Evolutionary conservation across 768 basidiomycete species (phyloP), one percentile per base, ranked within the genome.

Genomic region (Suillus hirtellus): DNA sequence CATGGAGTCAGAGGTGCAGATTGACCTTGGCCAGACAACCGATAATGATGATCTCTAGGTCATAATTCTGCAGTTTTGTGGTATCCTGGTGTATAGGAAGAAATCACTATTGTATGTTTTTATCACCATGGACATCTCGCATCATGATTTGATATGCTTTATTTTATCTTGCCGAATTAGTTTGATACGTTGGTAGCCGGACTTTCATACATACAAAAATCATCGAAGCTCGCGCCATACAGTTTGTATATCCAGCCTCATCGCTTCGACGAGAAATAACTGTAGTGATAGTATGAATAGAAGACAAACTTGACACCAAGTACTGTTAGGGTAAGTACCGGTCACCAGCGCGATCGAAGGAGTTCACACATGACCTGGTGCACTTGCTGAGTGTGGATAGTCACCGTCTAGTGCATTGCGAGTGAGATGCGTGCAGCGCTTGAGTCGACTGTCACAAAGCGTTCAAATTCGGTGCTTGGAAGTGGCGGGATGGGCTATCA

Each of bases 1-100:
- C 68, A 69, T 66, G 15, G 76, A 71, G 47, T 67, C 49, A 1
- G 64, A 66, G 19, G 43, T 53, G 17, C 46, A 49, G 17, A 42
- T 52, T 27, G 66, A 60, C 17, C 56, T 58, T 6, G 56, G 27
- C 27, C 38, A 42, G 17, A 58, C 56, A 19, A 42, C 40, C 6
- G 56, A 58, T 4, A 42, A 58, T 8, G 56, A 58, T 43, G 56
- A 58, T 17, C 24, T 58, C 11, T 58, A 31, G 24, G 56, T 24
- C n/a, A 11, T 2, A 17, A 27, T 17, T 40, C 15, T 40, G 24
- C 55, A 27, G 9, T n/a, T 2, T 55, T 56, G 11, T 58, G 24
- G 24, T 42, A 19, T 40, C 10, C 24, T 2, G 38, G 21, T 15
- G 8, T 17, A 19, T 2, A 38, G 24, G 55, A 56, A 38, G 38